Conservation (phyloP, 2,329 filamentous ascomycete genomes). For the Onygena corvina region DNA sequence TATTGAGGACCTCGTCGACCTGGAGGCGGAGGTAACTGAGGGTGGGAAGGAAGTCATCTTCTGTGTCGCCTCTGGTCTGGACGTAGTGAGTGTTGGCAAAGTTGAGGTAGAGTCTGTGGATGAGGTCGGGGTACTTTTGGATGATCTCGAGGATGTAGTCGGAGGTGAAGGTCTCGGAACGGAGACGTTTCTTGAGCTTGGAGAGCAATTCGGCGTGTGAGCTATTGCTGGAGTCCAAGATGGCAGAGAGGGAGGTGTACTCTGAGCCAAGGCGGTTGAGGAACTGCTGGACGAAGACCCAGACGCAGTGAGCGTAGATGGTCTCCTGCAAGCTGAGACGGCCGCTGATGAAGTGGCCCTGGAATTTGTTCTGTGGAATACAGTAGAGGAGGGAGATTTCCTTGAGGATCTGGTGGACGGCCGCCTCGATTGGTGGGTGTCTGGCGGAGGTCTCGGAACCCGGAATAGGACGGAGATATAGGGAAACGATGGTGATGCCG, state of each 20-base stretch:
- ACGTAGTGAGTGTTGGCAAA: slow-evolving; percentile 82
- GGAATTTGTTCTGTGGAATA: slow-evolving; percentile 93
- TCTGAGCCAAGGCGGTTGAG: slow-evolving; percentile 87
- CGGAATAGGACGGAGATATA: slow-evolving; percentile 72
- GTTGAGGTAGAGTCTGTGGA: slow-evolving; percentile 76
- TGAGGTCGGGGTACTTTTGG: slow-evolving; percentile 71
- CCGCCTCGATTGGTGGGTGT: slow-evolving; percentile 75
- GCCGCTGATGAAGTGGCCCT: slow-evolving; percentile 73
- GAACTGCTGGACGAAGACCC: slow-evolving; percentile 97
- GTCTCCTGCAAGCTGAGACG: slow-evolving; percentile 88
- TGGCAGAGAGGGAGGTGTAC: slow-evolving; percentile 72
- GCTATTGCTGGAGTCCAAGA: slow-evolving; percentile 70
- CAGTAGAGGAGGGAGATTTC: slow-evolving; percentile 95
- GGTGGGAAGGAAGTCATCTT: slow-evolving; percentile 59
- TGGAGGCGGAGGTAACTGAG: slow-evolving; percentile 55
- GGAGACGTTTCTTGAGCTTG: slow-evolving; percentile 88
- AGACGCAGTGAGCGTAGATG: slow-evolving; percentile 92
- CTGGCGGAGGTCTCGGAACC: slow-evolving; percentile 43
- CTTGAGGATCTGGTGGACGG: slow-evolving; percentile 98
- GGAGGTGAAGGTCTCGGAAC: slow-evolving; percentile 93
- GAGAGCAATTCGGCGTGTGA: slow-evolving; percentile 75
- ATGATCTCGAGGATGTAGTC: slow-evolving; percentile 99
- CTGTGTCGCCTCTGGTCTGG: slow-evolving; percentile 44
- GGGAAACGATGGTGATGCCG: slow-evolving; percentile 90
- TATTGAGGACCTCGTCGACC: slow-evolving; percentile 62